Conservation (phyloP, 192 early-diverging fungal species). For the Cetraspora pellucida region DNA sequence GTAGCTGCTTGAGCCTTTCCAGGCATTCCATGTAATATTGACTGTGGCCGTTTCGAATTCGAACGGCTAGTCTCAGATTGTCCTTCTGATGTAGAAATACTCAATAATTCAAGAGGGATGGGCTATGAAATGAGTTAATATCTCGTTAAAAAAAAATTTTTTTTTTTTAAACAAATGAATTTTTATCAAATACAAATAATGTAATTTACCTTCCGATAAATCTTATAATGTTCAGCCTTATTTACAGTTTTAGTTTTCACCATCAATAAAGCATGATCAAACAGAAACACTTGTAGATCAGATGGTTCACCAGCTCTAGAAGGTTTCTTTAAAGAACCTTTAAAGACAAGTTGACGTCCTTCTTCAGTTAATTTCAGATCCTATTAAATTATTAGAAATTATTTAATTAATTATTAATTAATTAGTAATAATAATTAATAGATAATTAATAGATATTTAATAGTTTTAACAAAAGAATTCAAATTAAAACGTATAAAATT, state of each 20-base stretch:
- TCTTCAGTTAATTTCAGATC: constrained; percentile 74
- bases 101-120: constrained; percentile 80
- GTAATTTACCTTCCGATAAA: constrained; percentile 50
- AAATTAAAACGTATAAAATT: neutral
- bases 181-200: neutral
- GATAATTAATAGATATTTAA: too few relatives aligned
- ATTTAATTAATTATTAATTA: neutral
- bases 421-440: neutral
- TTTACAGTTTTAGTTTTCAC: constrained; percentile 67
- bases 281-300: constrained; percentile 76
- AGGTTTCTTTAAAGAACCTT: constrained; percentile 78
- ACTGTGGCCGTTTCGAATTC: constrained; percentile 35
- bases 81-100: constrained; percentile 61
- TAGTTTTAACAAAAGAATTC: too few relatives aligned
- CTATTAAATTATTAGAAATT: constrained; percentile 42
- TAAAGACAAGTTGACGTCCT: constrained; percentile 72
- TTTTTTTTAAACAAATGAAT: neutral
- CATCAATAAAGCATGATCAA: constrained; percentile 87
- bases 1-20: constrained; percentile 39
- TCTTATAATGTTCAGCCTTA: constrained; percentile 63
- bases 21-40: constrained; percentile 39
- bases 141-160: neutral
- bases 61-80: constrained; percentile 12
- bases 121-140: constrained; percentile 53
- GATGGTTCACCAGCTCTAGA: constrained; percentile 57